Percentiles rank a stretch among this genome's conserved stretches.
phyloP scores from a whole-genome alignment of 208 protist species.

The Endotrypanum monterogeii region DNA sequence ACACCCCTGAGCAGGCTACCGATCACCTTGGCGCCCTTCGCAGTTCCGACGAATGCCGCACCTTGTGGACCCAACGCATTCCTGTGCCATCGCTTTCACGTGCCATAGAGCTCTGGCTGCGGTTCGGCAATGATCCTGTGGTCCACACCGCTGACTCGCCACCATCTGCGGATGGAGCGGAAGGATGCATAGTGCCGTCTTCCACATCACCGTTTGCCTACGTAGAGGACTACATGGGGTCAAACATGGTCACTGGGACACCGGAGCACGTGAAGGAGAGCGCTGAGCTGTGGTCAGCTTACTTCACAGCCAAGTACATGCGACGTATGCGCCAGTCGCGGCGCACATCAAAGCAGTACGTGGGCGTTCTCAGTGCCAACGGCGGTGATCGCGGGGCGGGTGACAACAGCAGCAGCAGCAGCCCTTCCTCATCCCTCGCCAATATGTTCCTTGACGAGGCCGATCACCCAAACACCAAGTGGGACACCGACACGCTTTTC shows the following conservation, averaged over 20 bases:
- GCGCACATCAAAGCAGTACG: slow-evolving; percentile 40
- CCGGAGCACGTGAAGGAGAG: slow-evolving; percentile 62
- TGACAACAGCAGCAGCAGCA: background rate
- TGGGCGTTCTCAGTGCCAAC: slow-evolving; percentile 39
- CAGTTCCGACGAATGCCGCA: slow-evolving; percentile 53
- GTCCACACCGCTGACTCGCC: slow-evolving; percentile 49
- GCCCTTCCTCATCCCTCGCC: slow-evolving; percentile 8
- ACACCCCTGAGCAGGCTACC: slow-evolving; percentile 36
- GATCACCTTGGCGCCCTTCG: slow-evolving; percentile 55
- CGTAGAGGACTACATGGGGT: slow-evolving; percentile 88
- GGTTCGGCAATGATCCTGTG: slow-evolving; percentile 91
- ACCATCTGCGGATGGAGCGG: background rate
- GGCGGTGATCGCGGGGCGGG: slow-evolving; percentile 2
- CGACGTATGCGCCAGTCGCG: slow-evolving; percentile 63
- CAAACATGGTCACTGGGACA: slow-evolving; percentile 66
- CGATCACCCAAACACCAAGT: slow-evolving; percentile 79
- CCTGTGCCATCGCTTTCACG: slow-evolving; percentile 44
- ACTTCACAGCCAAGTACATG: slow-evolving; percentile 53
- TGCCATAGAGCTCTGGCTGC: slow-evolving; percentile 69
- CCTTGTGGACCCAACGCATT: slow-evolving; percentile 53
- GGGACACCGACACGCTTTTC: slow-evolving; percentile 78
- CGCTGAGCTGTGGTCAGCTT: slow-evolving; percentile 61
- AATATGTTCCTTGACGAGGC: slow-evolving; percentile 74
- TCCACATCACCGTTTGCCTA: slow-evolving; percentile 70
- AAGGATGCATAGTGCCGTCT: background rate